Base-by-base conservation (phyloP, 352 stramenopile genomes). In the Globisporangium okanoganense region DNA sequence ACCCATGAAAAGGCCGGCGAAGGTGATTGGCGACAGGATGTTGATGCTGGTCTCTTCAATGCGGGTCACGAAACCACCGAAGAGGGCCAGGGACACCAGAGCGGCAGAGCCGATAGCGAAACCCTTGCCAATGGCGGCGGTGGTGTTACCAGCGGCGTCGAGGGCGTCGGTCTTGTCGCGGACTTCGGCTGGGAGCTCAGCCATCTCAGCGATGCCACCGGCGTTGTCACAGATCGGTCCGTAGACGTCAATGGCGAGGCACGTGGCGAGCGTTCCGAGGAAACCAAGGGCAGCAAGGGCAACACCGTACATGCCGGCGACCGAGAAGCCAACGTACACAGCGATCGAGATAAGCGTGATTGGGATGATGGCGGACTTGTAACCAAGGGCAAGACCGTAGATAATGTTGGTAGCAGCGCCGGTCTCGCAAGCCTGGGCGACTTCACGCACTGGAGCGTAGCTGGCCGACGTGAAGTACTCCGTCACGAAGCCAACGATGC, bases 381-480 rank as follows among this genome's bases (percentile, higher is more conserved):
- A 99, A 65, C 97, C 97, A 61, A 99, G 90, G 48, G 97, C 96
- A 78, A 99, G 96, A 75, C 97, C 97, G 75, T 99, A 99, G 74
- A 99, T 99, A 84, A 99, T 99, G 85, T 99, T 99, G 59, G 97
- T 99, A 49, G 97, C 97, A 54, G 96, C 92, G 69, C 97, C 97
- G 72, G 97, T 99, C 81, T 99, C 97, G 71, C 96, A 99, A 62
- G 92, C 92, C 69, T 99, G 81, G 33, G 97, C 94, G 52, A 99
- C 92, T 70, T 99, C 94, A 74, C 92, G 89, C 58, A 97, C 97
- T n/a, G 96, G 96, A 36, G 76, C 67, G 82, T 99, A 99, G 62
- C 90, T 98, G 78, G 99, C 92, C 53, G 96, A 99, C 29, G 98
- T 99, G 82, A 98, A 99, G 85, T 99, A 99, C 81, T 99, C 97